Evolutionary conservation across 257 asterid species (phyloP).

Genomic region (Rubia yunnanensis): DNA sequence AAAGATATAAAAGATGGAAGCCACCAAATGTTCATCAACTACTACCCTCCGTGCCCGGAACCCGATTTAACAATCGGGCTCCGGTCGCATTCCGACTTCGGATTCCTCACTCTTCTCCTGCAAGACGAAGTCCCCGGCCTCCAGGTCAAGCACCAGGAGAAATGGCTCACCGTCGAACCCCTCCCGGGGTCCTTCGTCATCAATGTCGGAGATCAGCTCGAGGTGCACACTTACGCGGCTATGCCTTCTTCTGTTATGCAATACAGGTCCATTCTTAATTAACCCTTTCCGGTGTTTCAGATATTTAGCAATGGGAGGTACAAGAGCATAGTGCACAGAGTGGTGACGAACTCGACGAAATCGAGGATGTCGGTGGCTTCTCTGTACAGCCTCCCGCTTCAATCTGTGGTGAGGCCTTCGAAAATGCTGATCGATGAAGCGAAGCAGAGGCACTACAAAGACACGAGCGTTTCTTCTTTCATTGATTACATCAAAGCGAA

Average conservation of each 20-base stretch:
- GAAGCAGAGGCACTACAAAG: constrained; percentile 60
- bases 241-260: too few species aligned
- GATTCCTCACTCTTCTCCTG: constrained; percentile 69
- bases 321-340: constrained; percentile 83
- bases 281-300: too few species aligned
- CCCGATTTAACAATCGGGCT: constrained; percentile 84
- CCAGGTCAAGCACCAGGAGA: constrained; percentile 39
- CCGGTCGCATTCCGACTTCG: constrained; percentile 93
- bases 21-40: constrained; percentile 77
- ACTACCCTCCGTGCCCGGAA: constrained; percentile 82
- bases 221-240: too few species aligned
- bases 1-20: constrained; percentile 67
- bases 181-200: constrained; percentile 78
- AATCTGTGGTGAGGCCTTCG: constrained; percentile 49
- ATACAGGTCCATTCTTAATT: too few species aligned
- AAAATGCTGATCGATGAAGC: constrained; percentile 33
- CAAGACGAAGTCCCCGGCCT: constrained; percentile 82
- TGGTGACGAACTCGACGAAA: constrained; percentile 42
- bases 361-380: constrained; percentile 69
- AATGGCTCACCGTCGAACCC: constrained; percentile 69
- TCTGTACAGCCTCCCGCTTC: constrained; percentile 56
- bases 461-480: constrained; percentile 55
- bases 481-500: constrained; percentile 38
- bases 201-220: constrained; percentile 92
- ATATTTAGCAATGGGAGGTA: constrained; percentile 82